Percentiles rank a stretch among this genome's conserved stretches.
phyloP scores from a whole-genome alignment of 352 stramenopile genomes.

The Phytophthora pisi region DNA sequence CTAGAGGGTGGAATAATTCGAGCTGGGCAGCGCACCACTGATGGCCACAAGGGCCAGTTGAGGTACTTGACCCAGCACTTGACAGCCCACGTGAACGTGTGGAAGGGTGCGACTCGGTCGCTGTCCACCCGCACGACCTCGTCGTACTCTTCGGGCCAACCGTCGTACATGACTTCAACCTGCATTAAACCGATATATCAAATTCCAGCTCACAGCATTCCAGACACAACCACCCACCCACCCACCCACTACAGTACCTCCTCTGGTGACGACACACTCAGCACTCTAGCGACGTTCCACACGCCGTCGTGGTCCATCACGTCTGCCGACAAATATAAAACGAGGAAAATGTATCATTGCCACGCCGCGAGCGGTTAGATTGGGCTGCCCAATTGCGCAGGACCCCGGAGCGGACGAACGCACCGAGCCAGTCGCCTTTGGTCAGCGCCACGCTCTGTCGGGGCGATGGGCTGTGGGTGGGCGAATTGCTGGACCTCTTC shows the following conservation, averaged over 20 bases:
- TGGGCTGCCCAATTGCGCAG: neutral
- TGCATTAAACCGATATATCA: constrained; percentile 7
- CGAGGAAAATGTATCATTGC: neutral
- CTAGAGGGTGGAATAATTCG: neutral
- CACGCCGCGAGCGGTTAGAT: neutral
- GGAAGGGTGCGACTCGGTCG: constrained; percentile 64
- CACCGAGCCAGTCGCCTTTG: constrained; percentile 41
- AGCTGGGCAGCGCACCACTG: constrained; percentile 43
- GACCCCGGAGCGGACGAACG: neutral
- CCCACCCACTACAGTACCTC: constrained; percentile 8
- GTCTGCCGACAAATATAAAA: constrained; percentile 35
- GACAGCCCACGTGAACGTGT: constrained; percentile 79
- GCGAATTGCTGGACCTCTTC: neutral
- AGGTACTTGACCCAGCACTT: constrained; percentile 83
- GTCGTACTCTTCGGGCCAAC: constrained; percentile 63
- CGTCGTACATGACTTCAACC: constrained; percentile 77
- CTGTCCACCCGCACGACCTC: constrained; percentile 64
- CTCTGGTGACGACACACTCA: constrained; percentile 31
- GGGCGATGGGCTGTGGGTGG: neutral
- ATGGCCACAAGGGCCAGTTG: constrained; percentile 79
- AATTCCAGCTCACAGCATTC: neutral
- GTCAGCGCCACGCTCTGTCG: constrained; percentile 13
- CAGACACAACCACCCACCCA: neutral
- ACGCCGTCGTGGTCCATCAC: constrained; percentile 63
- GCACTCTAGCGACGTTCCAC: constrained; percentile 68